Conservation (phyloP, 331 rosid species). For the Pyrus hybrid region DNA sequence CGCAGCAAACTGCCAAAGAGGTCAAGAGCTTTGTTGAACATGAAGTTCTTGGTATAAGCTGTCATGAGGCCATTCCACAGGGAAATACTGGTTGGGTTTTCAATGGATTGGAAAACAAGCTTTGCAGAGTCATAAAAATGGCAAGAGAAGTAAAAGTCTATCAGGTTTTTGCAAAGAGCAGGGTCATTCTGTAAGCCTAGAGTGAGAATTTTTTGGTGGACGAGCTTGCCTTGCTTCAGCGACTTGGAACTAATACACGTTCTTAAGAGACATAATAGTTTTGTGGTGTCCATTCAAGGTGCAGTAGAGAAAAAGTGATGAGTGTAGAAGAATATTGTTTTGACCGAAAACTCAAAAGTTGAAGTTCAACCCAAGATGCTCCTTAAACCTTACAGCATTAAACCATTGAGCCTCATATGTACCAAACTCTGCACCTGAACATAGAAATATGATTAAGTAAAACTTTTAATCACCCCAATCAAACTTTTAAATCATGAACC, state of each 20-base stretch:
- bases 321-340: neutral
- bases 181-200: slow-evolving; percentile 43
- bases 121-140: slow-evolving; percentile 23
- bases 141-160: slow-evolving; percentile 48
- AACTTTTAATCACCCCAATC: neutral
- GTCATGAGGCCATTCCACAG: slow-evolving; percentile 68
- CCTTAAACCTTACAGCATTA: neutral
- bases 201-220: slow-evolving; percentile 58
- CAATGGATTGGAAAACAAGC: slow-evolving; percentile 1
- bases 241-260: slow-evolving; percentile 37
- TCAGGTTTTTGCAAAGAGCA: slow-evolving; percentile 41
- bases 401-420: neutral
- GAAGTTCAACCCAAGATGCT: neutral
- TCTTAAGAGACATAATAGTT: slow-evolving; percentile 38
- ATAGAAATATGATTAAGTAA: neutral
- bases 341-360: neutral
- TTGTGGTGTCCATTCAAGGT: slow-evolving; percentile 37
- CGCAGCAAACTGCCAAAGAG: slow-evolving; percentile 32
- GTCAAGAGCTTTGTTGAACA: slow-evolving; percentile 53
- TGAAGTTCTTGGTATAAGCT: slow-evolving; percentile 51
- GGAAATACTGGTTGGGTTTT: slow-evolving; percentile 39
- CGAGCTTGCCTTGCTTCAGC: slow-evolving; percentile 42
- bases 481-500: neutral
- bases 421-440: neutral
- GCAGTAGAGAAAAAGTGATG: neutral